These are phyloP conservation scores for Globisporangium uncinulatum DNA, from an alignment of 352 stramenopile species.

Conservation along the genomic window DNA sequence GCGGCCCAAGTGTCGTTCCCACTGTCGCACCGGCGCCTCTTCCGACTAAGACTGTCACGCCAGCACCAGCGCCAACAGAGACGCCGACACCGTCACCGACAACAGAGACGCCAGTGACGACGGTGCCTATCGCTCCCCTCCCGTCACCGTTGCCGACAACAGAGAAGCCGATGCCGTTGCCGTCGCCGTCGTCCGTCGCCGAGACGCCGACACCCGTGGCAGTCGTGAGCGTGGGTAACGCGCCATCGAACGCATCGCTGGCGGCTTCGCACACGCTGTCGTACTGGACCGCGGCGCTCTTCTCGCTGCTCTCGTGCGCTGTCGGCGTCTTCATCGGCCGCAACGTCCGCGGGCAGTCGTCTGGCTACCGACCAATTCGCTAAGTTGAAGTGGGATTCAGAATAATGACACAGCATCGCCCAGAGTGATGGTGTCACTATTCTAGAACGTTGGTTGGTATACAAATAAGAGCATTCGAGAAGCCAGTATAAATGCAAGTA, in stretches of 20 bases:
- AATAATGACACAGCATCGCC: too few relatives aligned
- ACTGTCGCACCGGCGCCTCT: background rate
- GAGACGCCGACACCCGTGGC: background rate
- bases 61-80: background rate
- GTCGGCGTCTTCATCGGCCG: slow-evolving; percentile 49
- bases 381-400: slow-evolving; percentile 7
- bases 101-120: background rate
- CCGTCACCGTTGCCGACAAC: background rate
- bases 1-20: slow-evolving; percentile 1
- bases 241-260: slow-evolving; percentile 6
- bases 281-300: slow-evolving; percentile 43
- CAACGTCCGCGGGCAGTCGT: slow-evolving; percentile 40
- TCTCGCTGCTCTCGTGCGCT: slow-evolving; percentile 37
- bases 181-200: background rate
- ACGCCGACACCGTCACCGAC: background rate
- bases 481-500: too few relatives aligned
- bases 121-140: background rate
- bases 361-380: slow-evolving; percentile 43
- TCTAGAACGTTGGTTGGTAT: too few relatives aligned
- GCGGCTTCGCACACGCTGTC: slow-evolving; percentile 22
- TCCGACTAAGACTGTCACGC: slow-evolving; percentile 6
- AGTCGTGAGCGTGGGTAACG: slow-evolving; percentile 10
- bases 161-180: background rate
- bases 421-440: too few relatives aligned
- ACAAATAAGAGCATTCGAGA: too few relatives aligned